Evolutionary conservation across 352 stramenopile genomes (phyloP).

Genomic region (Paralagenidium karlingii): DNA sequence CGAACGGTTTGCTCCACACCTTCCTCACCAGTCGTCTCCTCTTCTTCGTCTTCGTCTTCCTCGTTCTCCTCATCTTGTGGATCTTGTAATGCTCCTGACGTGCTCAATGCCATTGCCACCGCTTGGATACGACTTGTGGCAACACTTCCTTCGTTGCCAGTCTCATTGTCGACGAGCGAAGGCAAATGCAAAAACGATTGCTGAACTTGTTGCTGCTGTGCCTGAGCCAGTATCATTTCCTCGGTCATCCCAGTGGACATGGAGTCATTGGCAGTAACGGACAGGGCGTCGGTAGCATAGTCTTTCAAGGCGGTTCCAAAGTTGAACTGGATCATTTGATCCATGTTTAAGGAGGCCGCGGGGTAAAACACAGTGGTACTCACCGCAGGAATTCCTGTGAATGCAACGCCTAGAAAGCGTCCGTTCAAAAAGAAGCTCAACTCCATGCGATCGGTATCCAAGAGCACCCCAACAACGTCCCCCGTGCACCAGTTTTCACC

Average conservation of each 20-base stretch:
- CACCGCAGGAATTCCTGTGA: constrained; percentile 32
- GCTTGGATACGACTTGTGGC: constrained; percentile 26
- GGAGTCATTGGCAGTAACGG: too few species aligned
- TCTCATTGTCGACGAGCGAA: constrained; percentile 16
- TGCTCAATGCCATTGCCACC: constrained; percentile 16
- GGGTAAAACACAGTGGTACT: constrained; percentile 46
- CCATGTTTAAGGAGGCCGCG: constrained; percentile 76
- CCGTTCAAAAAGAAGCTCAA: constrained; percentile 90
- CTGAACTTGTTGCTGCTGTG: too few species aligned
- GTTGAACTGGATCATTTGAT: constrained; percentile 70
- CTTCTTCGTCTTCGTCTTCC: constrained; percentile 8
- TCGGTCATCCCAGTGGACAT: too few species aligned
- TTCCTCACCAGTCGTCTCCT: constrained; percentile 6
- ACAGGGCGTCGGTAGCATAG: too few species aligned
- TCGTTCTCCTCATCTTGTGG: constrained; percentile 2
- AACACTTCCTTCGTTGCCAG: too few species aligned
- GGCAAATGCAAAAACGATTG: constrained; percentile 23
- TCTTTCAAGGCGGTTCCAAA: constrained; percentile 37
- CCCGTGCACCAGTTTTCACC: constrained; percentile 63
- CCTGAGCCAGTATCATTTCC: too few species aligned
- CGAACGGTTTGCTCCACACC: too few species aligned
- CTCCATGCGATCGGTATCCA: constrained; percentile 75
- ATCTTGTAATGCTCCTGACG: too few species aligned
- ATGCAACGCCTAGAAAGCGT: constrained; percentile 77
- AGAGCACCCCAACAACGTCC: constrained; percentile 77